Base-by-base conservation (phyloP, 1,284 basidiomycete genomes). In the Ustilago bromivora region DNA sequence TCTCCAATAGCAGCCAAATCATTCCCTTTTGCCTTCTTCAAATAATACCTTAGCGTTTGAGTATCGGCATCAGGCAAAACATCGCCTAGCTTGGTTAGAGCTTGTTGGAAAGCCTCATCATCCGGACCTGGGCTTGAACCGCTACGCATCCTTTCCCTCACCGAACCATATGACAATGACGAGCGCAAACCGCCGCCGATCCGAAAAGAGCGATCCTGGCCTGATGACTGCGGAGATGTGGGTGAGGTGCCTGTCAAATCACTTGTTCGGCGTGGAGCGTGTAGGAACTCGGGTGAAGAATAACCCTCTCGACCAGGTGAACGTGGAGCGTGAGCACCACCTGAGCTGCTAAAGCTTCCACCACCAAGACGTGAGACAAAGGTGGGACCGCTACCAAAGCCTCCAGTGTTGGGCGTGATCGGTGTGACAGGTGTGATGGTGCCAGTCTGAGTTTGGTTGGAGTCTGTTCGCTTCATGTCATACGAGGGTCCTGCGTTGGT, bases 61-160 rank as follows among this genome's bases (percentile, higher is more conserved):
- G 47, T 38, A 41, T 83, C 82, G 1, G 78, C 82, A 57, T 83
- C 81, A 1, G 80, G 82, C 32, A 83, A 49, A n/a, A 83, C 75
- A 58, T 83, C 82, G 13, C 61, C 66, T 23, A 83, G 46, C 62
- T 81, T 80, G 32, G 36, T 60, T 23, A 83, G 57, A 13, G 77
- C 72, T 40, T 71, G 56, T 12, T 55, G 46, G 59, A 83, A 81
- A 3, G 62, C 61, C 13, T 68, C 68, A 17, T 78, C 58, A 0
- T 70, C 66, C 10, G 43, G 13, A 2, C 52, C 61, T 2, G 72
- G 58, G n/a, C 28, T 60, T 13, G 60, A 61, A 1, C 59, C 62
- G 1, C 76, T 31, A 7, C 76, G 52, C 15, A 75, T 75, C 2
- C 64, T 52, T 10, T 79, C 76, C 0, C 76, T 19, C 0, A 79